Base-by-base conservation (phyloP, 2,329 filamentous ascomycete species). In the Shiraia sp. region DNA sequence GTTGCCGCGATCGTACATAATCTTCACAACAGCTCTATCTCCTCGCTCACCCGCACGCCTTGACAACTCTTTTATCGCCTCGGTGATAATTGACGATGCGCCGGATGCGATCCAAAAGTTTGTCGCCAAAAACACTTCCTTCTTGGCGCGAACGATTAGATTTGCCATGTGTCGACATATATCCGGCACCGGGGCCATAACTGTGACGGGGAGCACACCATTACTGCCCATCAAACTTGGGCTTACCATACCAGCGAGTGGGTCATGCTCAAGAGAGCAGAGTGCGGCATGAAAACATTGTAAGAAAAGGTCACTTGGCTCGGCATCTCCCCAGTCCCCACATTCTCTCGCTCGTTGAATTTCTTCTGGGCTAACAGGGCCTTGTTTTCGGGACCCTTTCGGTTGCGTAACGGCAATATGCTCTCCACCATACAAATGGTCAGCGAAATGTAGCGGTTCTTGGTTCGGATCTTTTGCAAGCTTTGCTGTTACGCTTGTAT, bases 71-170 rank as follows among this genome's bases (percentile, higher is more conserved):
- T 75, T 75, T 34, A 92, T 73, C 0, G 84, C 83, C 58, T 87
- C 78, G 3, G 80, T 86, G 30, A 91, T 77, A 35, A 88, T 77
- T 4, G 74, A 78, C 29, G 85, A 84, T 0, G 87, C 85, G 7
- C 83, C 76, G 0, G 86, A 86, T 29, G 82, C 76, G 45, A 85
- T 79, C 88, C 88, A 90, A 57, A 82, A 88, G 55, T 88, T 90
- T 0, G 88, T 91, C 0, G 83, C 83, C 8, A 91, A 72, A 41
- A 87, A 82, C 0, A 92, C 81, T 56, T 92, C 88, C 24, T 78
- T 79, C 55, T 88, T 77, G 0, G 88, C 88, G 3, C 83, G 76
- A 2, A 79, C 86, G 24, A 92, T 91, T 14, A 88, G 73, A 53
- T 91, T 90, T 1, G 86, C 52, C 68, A 88, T 86, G 63, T 91